These are phyloP conservation scores for Pseudocohnilembus persalinus DNA, from an alignment of 169 alveolate genomes.

Conservation along the genomic window DNA sequence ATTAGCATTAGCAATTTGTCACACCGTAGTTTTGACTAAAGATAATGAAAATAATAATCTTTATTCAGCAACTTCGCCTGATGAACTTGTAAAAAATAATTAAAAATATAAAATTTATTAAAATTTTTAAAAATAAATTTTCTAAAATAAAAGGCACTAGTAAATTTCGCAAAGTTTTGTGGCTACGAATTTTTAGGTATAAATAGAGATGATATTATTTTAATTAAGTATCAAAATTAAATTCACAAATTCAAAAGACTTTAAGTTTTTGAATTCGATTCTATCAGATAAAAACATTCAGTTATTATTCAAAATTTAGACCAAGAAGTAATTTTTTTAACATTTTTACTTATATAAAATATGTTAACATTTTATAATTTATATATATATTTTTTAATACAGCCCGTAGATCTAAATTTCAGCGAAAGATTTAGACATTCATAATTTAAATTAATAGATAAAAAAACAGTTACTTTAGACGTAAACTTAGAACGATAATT, in stretches of 20 bases:
- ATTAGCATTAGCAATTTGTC: constrained; percentile 60
- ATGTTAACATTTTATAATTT: too few relatives aligned
- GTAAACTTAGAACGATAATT: too few relatives aligned
- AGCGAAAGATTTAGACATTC: too few relatives aligned
- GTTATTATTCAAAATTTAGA: background rate
- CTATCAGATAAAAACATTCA: background rate
- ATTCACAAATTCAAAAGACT: background rate
- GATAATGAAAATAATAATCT: background rate
- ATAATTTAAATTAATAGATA: too few relatives aligned
- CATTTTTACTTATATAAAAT: too few relatives aligned
- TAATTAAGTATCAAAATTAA: too few relatives aligned
- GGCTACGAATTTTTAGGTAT: background rate
- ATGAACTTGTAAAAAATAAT: background rate
- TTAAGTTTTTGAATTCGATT: background rate
- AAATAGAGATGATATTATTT: background rate
- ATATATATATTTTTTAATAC: too few relatives aligned
- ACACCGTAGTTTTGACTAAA: constrained; percentile 47
- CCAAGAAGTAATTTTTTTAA: background rate
- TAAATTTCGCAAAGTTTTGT: background rate
- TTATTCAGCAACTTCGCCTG: background rate
- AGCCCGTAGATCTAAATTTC: too few relatives aligned
- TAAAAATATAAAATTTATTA: too few relatives aligned
- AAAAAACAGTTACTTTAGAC: too few relatives aligned
- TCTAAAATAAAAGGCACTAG: background rate
- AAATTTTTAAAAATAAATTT: too few relatives aligned